These are phyloP conservation scores for Scytalidium lignicola DNA, from an alignment of 2,329 filamentous ascomycete species.

Conservation along the genomic window DNA sequence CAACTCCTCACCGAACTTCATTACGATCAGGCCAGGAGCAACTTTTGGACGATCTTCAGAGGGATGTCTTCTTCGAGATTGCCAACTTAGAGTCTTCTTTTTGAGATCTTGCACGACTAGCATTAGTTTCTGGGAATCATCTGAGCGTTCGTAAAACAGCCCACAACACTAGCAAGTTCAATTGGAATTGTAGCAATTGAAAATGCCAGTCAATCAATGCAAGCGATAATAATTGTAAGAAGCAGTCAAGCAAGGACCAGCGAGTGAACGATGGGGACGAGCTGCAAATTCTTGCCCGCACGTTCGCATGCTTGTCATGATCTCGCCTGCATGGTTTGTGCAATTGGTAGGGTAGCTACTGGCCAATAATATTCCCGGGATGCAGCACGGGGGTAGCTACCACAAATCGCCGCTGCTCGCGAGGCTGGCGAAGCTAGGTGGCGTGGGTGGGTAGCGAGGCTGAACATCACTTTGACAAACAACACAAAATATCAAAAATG, in stretches of 20 bases:
- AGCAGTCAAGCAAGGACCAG: too few species aligned
- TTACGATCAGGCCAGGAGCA: constrained; percentile 50
- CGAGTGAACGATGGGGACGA: neutral
- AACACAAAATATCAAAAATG: too few species aligned
- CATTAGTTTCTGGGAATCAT: constrained; percentile 4
- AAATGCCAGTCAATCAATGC: neutral
- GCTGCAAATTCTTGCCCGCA: neutral
- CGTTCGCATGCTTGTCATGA: neutral
- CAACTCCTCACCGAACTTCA: constrained; percentile 94
- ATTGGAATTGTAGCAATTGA: neutral
- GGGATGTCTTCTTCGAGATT: constrained; percentile 1
- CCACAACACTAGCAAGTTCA: neutral
- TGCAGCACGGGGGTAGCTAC: neutral
- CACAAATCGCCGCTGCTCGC: too few species aligned
- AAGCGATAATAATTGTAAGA: too few species aligned
- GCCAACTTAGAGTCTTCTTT: constrained; percentile 1
- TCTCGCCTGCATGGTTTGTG: too few species aligned
- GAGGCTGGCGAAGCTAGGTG: too few species aligned
- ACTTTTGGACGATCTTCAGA: neutral
- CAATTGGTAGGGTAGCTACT: neutral
- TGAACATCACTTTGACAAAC: too few species aligned
- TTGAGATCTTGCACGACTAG: constrained; percentile 13
- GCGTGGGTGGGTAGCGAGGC: too few species aligned
- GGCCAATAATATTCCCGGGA: neutral
- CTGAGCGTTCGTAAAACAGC: neutral